These are phyloP conservation scores for Olyra latifolia DNA, from an alignment of 176 grass and related monocot species.

Conservation along the genomic window DNA sequence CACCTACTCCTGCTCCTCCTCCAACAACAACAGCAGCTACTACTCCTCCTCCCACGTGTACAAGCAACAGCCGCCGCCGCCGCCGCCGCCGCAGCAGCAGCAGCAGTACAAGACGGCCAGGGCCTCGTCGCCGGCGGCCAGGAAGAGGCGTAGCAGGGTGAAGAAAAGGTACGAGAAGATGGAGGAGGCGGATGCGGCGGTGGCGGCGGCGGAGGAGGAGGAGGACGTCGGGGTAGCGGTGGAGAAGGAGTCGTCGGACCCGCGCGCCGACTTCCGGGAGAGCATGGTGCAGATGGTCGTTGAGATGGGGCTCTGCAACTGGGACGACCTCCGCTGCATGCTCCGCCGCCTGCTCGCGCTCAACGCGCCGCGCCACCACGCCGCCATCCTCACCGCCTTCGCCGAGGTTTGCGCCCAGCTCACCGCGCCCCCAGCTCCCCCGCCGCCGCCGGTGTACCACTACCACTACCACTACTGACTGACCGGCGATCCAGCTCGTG, in stretches of 20 bases:
- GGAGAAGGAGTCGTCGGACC: conserved; percentile 94
- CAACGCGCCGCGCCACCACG: conserved; percentile 90
- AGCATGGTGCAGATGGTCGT: conserved; percentile 94
- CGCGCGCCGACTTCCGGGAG: conserved; percentile 74
- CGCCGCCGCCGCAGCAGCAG: not conserved
- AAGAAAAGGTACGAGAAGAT: conserved; percentile 34
- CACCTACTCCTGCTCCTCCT: conserved; percentile 36
- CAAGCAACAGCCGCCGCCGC: not conserved
- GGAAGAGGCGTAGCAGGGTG: not conserved
- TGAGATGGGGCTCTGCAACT: conserved; percentile 82
- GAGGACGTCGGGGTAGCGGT: conserved; percentile 68
- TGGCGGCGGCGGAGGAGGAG: not conserved
- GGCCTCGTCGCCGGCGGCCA: not conserved
- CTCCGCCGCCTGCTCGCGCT: conserved; percentile 91
- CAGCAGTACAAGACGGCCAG: not conserved
- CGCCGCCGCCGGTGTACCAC: conserved; percentile 3
- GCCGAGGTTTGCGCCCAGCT: conserved; percentile 79
- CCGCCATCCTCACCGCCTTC: conserved; percentile 87
- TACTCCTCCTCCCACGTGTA: not conserved
- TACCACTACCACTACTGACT: conserved; percentile 43
- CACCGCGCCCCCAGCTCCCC: not conserved
- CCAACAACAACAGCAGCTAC: conserved; percentile 16
- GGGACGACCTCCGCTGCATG: conserved; percentile 84
- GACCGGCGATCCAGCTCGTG: not conserved
- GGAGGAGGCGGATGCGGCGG: not conserved